phyloP scores from a whole-genome alignment of 805 yeast species.

The Yarrowia sp. region DNA sequence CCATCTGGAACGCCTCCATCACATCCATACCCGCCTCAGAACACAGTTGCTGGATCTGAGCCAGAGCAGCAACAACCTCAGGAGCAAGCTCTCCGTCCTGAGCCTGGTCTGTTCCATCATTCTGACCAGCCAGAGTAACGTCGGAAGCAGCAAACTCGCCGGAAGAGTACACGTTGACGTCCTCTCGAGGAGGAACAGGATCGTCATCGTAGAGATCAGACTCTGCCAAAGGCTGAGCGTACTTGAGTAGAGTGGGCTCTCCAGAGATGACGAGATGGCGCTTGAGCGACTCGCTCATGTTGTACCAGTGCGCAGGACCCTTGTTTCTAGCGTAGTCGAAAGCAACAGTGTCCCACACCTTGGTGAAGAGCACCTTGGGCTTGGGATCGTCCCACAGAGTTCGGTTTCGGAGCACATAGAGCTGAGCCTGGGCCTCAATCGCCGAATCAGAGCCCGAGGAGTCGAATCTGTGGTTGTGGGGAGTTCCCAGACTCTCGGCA shows the following conservation, averaged over 20 bases:
- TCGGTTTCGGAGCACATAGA: constrained; percentile 11
- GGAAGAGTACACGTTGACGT: background rate
- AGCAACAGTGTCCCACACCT: constrained; percentile 1
- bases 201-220: constrained; percentile 17
- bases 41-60: constrained; percentile 2
- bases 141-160: constrained; percentile 5
- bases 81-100: constrained; percentile 5
- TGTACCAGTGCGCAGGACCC: constrained; percentile 19
- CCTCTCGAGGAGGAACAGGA: constrained; percentile 16
- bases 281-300: background rate
- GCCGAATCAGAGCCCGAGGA: constrained; percentile 2
- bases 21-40: constrained; percentile 11
- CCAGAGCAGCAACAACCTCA: constrained; percentile 7
- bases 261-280: constrained; percentile 25
- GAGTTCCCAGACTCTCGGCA: constrained; percentile 17
- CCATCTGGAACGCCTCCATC: constrained; percentile 22
- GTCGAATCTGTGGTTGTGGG: constrained; percentile 4
- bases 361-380: constrained; percentile 14
- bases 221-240: constrained; percentile 13
- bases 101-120: background rate
- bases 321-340: background rate
- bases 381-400: constrained; percentile 19
- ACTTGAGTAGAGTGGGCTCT: constrained; percentile 11
- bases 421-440: constrained; percentile 9
- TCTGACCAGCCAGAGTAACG: constrained; percentile 12